Base-by-base conservation (phyloP, 169 alveolate genomes). In the Plasmodium sp. region DNA sequence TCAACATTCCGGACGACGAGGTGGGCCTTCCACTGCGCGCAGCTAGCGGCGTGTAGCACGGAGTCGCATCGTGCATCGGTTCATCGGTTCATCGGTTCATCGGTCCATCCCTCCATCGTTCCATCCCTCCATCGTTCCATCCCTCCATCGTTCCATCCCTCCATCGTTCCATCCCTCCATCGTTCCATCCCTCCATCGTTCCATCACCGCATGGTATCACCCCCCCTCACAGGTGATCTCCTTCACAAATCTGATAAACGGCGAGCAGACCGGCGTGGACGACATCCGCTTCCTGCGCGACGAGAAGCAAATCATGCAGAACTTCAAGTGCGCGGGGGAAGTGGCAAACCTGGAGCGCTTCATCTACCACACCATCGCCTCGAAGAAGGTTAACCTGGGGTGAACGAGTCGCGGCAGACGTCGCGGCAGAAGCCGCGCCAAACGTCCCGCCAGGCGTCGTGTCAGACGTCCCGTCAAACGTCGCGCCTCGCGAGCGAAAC, bases 301-400 rank as follows among this genome's bases (percentile, higher is more conserved):
- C 73, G 33, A 56, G 27, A 62, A 62, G 14, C 82, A 90, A 81
- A 90, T 90, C 39, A 39, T 31, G 51, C 81, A 90, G 10, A 62
- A 62, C 82, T 90, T 81, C 62, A 90, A 90, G 10, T 85, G 93
- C 36, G 16, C 71, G 31, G 83, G 39, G 31, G 43, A 90, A 43
- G 77, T 31, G 7, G 34, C 33, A 33, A 90, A 81, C 22, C 72
- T 90, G 22, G 91, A 90, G 27, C 82, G 83, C 18, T 90, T 39
- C 74, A 80, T 90, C 73, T 90, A 81, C 14, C 91, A 81, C 22
- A 81, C 81, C 54, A 71, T 81, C 9, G 94, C 94, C 48, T 79
- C 94, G 14, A 90, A 90, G 91, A 86, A 86, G 31, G 10, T 90
- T 56, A 43, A 39, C 39, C 33, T 90, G 27, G 83, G 67, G 54